phyloP scores from a whole-genome alignment of 208 protist genomes.

The Trypanosoma brucei region DNA sequence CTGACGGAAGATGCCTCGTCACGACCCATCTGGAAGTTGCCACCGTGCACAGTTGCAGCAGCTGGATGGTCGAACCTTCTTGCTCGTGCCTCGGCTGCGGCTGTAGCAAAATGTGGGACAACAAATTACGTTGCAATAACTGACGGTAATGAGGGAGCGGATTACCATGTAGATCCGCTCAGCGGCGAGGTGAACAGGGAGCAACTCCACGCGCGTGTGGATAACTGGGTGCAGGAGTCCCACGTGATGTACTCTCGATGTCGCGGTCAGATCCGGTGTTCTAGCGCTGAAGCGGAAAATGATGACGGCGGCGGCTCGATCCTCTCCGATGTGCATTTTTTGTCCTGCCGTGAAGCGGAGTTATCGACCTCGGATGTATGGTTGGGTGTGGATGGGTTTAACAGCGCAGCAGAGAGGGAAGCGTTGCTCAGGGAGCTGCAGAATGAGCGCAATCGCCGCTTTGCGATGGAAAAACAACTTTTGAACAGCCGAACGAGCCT shows the following conservation, averaged over 20 bases:
- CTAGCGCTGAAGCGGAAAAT: constrained; percentile 8
- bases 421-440: constrained; percentile 27
- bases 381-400: background rate
- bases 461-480: constrained; percentile 52
- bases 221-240: background rate
- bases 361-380: background rate
- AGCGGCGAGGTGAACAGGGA: background rate
- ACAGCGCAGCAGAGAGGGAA: background rate
- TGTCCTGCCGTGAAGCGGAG: background rate
- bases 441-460: constrained; percentile 44
- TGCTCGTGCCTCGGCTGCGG: background rate
- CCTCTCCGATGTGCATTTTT: constrained; percentile 16
- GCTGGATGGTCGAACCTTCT: constrained; percentile 4
- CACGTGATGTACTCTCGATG: background rate
- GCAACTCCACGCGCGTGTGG: background rate
- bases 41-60: constrained; percentile 10
- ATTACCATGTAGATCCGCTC: background rate
- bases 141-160: background rate
- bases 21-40: constrained; percentile 22
- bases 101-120: background rate
- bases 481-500: constrained; percentile 23
- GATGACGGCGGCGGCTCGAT: constrained; percentile 27
- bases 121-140: background rate
- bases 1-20: constrained; percentile 21
- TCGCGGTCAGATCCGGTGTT: constrained; percentile 1